A percentile compares a stretch with the other conserved stretches of the same genome.
phyloP scores from a whole-genome alignment of 805 yeast genomes.

The Priceomyces fermenticarens region DNA sequence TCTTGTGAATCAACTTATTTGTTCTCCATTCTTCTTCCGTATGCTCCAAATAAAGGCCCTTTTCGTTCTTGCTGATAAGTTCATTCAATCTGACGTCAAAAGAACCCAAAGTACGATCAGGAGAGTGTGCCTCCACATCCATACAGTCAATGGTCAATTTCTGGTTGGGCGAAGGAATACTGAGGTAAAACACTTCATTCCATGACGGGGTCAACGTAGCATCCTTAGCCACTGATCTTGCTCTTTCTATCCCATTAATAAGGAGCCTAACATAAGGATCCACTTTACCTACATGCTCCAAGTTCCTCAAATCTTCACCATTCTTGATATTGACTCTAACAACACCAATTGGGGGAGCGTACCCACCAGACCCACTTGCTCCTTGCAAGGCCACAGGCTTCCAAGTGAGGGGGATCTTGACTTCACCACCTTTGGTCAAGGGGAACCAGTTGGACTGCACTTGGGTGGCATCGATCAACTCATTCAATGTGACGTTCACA shows the following conservation, averaged over 20 bases:
- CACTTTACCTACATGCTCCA: conserved; percentile 85
- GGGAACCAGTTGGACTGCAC: conserved; percentile 79
- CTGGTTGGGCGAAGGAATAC: conserved; percentile 81
- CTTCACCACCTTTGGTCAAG: conserved; percentile 70
- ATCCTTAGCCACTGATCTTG: conserved; percentile 68
- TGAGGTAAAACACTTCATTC: conserved; percentile 78
- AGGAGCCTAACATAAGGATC: conserved; percentile 88
- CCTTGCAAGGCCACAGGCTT: conserved; percentile 75
- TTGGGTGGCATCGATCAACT: conserved; percentile 72
- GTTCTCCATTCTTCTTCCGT: conserved; percentile 54
- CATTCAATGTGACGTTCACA: conserved; percentile 53
- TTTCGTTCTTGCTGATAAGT: conserved; percentile 66
- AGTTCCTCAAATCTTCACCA: conserved; percentile 74
- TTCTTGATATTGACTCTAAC: conserved; percentile 67
- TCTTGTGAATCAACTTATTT: conserved; percentile 65
- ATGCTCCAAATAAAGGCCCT: conserved; percentile 56
- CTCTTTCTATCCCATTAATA: conserved; percentile 71
- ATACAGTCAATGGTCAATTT: conserved; percentile 81
- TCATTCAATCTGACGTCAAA: conserved; percentile 68
- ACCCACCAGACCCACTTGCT: conserved; percentile 71
- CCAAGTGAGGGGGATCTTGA: conserved; percentile 72
- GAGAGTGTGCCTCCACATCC: conserved; percentile 80
- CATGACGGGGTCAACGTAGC: conserved; percentile 77
- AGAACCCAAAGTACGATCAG: conserved; percentile 85
- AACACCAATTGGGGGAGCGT: conserved; percentile 93